Base-by-base conservation (phyloP, 768 basidiomycete species). In the Amanita rimosa region DNA sequence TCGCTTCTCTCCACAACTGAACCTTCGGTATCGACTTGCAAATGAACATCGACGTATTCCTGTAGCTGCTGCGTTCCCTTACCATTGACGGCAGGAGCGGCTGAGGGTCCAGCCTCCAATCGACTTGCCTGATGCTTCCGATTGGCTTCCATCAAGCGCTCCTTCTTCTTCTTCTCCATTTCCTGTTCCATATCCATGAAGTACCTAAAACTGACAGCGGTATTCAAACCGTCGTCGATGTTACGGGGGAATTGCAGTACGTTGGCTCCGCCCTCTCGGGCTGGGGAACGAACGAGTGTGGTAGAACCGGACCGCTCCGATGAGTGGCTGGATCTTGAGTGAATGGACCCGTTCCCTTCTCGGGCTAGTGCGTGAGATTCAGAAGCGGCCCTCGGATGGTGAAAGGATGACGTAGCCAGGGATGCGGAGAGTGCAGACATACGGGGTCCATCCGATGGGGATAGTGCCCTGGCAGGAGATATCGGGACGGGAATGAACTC, bases 401-500 rank as follows among this genome's bases (percentile, higher is more conserved):
- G 73, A 54, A 85, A 78, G 13, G 66, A 64, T 16, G 81, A 71
- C 17, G 74, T 75, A 5, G 72, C 78, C 38, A 87, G 67, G 29
- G 85, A 85, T n/a, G 76, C 76, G 16, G 85, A 86, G 37, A 88
- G 73, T 4, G 80, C 76, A 46, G 85, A 88, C 27, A 71, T 52
- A 44, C 69, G 67, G 26, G 71, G 66, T 22, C 62, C 57, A 22
- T 68, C 60, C 4, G 74, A 59, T 29, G 72, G 58, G 3, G 57
- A 58, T n/a, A 66, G 56, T 44, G 67, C 61, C 54, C 64, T 58
- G 31, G 64, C 58, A 38, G 73, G 66, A 50, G 68, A 61, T 7
- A 71, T 62, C 55, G 51, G 68, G 52, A 49, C 66, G 29, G 85
- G 84, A 19, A 75, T 62, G 58, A 87, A 87, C 54, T 71, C 71